phyloP scores from a whole-genome alignment of 257 asterid species.

The Solanum paucissectum region DNA sequence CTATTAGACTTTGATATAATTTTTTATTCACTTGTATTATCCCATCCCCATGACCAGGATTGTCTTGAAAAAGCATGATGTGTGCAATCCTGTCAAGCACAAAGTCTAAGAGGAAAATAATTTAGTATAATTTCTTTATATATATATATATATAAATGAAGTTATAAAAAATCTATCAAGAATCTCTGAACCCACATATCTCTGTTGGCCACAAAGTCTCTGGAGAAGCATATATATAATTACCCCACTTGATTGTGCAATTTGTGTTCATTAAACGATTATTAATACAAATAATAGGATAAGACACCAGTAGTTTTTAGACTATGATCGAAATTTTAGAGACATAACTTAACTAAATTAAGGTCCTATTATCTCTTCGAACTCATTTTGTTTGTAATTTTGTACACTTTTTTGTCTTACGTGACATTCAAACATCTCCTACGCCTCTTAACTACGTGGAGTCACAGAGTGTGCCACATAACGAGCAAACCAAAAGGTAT shows the following conservation, averaged over 20 bases:
- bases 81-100: neutral
- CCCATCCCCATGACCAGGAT: neutral
- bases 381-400: too few relatives aligned
- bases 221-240: neutral
- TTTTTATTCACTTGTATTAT: neutral
- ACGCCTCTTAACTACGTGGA: accelerated
- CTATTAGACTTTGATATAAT: neutral
- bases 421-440: too few relatives aligned
- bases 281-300: neutral
- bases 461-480: too few relatives aligned
- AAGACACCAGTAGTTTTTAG: too few relatives aligned
- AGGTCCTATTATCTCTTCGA: too few relatives aligned
- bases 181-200: neutral
- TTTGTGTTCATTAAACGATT: neutral
- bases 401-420: too few relatives aligned
- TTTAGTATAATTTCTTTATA: neutral
- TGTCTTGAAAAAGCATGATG: neutral
- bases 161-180: neutral
- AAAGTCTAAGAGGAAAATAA: neutral
- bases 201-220: neutral
- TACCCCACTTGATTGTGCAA: neutral
- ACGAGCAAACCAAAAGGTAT: too few relatives aligned
- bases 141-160: neutral
- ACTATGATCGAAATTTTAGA: too few relatives aligned
- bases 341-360: too few relatives aligned